Percentiles rank a stretch among this genome's conserved stretches.
Conservation (phyloP, 2,329 filamentous ascomycete genomes). For the Sarocladiaceae sp. region DNA sequence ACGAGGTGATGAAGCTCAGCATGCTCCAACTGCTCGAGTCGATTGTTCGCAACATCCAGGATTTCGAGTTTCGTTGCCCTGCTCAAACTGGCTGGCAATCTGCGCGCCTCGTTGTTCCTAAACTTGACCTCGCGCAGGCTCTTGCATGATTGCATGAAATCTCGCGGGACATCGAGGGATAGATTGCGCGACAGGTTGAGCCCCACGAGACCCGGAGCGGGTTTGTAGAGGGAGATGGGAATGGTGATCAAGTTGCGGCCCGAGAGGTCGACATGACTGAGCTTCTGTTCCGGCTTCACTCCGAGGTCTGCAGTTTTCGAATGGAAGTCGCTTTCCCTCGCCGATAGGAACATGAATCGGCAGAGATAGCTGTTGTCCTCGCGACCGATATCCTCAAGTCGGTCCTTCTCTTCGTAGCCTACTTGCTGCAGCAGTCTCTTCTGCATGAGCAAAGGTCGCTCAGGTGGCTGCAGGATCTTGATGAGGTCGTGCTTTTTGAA, state of each 20-base stretch:
- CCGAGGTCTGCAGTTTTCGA: constrained; percentile 66
- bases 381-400: constrained; percentile 85
- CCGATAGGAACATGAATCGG: constrained; percentile 89
- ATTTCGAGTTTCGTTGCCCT: constrained; percentile 77
- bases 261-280: constrained; percentile 88
- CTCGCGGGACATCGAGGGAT: constrained; percentile 85
- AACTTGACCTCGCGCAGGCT: constrained; percentile 93
- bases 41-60: constrained; percentile 92
- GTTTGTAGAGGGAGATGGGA: constrained; percentile 87
- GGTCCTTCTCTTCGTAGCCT: constrained; percentile 80
- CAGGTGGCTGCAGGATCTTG: constrained; percentile 68
- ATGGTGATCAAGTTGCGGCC: constrained; percentile 90
- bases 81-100: constrained; percentile 76
- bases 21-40: constrained; percentile 78
- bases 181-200: constrained; percentile 90
- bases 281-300: constrained; percentile 77
- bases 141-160: constrained; percentile 91
- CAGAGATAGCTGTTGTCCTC: constrained; percentile 98
- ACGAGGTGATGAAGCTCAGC: constrained; percentile 71
- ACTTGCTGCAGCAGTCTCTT: constrained; percentile 86
- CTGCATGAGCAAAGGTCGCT: constrained; percentile 85
- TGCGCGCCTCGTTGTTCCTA: constrained; percentile 86
- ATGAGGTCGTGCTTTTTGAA: constrained; percentile 89
- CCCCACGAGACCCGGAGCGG: constrained; percentile 86
- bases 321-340: constrained; percentile 76